phyloP scores from a whole-genome alignment of 2,329 filamentous ascomycete species.

The Stachybotrys echinatus region DNA sequence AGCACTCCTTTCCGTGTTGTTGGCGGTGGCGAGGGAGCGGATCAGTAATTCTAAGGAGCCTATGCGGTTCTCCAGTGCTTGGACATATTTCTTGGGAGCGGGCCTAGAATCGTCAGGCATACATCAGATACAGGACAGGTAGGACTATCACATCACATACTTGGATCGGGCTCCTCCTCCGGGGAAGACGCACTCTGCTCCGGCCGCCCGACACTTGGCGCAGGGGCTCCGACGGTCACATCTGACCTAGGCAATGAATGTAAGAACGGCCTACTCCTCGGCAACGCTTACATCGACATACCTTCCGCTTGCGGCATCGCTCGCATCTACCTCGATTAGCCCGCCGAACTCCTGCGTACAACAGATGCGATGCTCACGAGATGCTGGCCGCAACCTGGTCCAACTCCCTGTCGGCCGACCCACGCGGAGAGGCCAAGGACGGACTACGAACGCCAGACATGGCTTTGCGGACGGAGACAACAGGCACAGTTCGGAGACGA shows the following conservation, averaged over 20 bases:
- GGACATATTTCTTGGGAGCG: slow-evolving; percentile 38
- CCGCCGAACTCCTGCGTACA: not conserved
- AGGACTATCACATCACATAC: slow-evolving; percentile 30
- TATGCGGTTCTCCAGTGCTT: slow-evolving; percentile 41
- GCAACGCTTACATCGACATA: no score
- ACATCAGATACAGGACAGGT: no score
- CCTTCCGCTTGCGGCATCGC: not conserved
- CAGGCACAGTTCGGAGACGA: not conserved
- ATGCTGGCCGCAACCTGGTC: not conserved
- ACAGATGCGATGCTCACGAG: not conserved
- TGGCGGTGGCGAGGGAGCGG: slow-evolving; percentile 34
- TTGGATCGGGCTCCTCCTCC: slow-evolving; percentile 37
- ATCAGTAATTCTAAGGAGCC: slow-evolving; percentile 40
- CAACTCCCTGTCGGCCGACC: not conserved
- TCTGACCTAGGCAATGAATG: slow-evolving; percentile 34
- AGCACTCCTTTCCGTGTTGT: slow-evolving; percentile 30
- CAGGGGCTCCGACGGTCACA: slow-evolving; percentile 48
- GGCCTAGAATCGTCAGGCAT: slow-evolving; percentile 24
- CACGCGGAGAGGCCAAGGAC: not conserved
- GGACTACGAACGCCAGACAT: not conserved
- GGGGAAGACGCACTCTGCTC: slow-evolving; percentile 32
- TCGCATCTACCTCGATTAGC: not conserved
- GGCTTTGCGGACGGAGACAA: not conserved
- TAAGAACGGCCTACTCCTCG: no score
- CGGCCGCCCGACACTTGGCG: slow-evolving; percentile 38